A percentile compares a stretch with the other conserved stretches of the same genome.
These are phyloP conservation scores for Guadua angustifolia DNA, from an alignment of 176 grass and related monocot species.

Conservation along the genomic window DNA sequence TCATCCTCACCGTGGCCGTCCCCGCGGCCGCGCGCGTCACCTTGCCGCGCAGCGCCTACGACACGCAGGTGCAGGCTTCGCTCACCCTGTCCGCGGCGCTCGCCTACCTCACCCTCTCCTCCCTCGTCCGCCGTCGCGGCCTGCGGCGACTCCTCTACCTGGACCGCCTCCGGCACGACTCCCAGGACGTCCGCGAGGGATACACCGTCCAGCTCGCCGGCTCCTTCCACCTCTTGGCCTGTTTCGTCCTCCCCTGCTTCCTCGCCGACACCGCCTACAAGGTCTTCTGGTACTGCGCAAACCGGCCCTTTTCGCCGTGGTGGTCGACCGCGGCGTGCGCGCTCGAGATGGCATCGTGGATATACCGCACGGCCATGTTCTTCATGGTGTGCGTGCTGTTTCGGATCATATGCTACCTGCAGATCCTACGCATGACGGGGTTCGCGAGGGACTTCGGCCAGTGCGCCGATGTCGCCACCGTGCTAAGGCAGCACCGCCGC, in stretches of 20 bases:
- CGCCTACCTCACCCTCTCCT: constrained; percentile 60
- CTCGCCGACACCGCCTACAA: constrained; percentile 68
- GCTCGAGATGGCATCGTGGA: constrained; percentile 73
- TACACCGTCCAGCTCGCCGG: constrained; percentile 62
- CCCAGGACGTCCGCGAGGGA: constrained; percentile 52
- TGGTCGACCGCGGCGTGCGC: constrained; percentile 51
- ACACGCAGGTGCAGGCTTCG: constrained; percentile 70
- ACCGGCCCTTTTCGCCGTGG: constrained; percentile 41
- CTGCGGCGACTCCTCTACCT: constrained; percentile 83
- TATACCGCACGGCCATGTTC: constrained; percentile 73
- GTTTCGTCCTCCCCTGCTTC: constrained; percentile 68
- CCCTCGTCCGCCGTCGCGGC: constrained; percentile 53
- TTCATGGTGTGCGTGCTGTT: constrained; percentile 79
- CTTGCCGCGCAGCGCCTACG: constrained; percentile 55
- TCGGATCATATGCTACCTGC: constrained; percentile 75
- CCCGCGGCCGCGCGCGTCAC: constrained; percentile 11
- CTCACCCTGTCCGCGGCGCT: constrained; percentile 55
- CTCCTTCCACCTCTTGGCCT: constrained; percentile 57
- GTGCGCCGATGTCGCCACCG: constrained; percentile 59
- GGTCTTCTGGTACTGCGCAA: constrained; percentile 60
- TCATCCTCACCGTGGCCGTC: constrained; percentile 44
- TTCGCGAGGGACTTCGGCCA: constrained; percentile 64
- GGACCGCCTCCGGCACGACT: constrained; percentile 62
- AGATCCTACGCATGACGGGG: constrained; percentile 82
- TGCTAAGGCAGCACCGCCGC: constrained; percentile 67